Conservation (phyloP, 257 asterid species). For the Solanum acaule region DNA sequence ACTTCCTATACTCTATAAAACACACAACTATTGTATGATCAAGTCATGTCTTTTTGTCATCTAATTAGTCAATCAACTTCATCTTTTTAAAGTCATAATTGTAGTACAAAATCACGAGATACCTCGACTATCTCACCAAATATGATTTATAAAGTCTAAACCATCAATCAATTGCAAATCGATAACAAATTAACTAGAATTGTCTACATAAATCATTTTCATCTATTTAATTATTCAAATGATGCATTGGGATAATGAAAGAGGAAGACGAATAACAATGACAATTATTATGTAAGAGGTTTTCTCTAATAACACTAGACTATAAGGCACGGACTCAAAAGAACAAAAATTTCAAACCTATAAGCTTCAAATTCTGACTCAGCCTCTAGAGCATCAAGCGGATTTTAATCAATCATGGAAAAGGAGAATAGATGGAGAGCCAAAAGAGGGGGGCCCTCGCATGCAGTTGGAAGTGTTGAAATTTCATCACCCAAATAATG, state of each 20-base stretch:
- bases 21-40: background rate
- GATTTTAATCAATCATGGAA: background rate
- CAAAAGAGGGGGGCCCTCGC: background rate
- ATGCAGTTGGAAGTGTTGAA: background rate
- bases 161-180: background rate
- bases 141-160: background rate
- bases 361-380: background rate
- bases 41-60: background rate
- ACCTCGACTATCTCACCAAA: background rate
- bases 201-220: background rate
- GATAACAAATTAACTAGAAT: background rate
- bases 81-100: background rate
- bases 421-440: background rate
- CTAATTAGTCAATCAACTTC: background rate
- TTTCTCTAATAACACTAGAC: background rate
- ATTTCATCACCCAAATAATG: conserved; percentile 14
- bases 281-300: background rate
- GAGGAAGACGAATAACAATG: background rate
- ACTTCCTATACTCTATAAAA: background rate
- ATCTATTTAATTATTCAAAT: background rate
- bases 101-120: background rate
- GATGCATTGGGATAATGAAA: background rate
- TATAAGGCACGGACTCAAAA: background rate
- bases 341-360: background rate
- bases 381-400: no score